Percentiles rank a stretch among this genome's conserved stretches.
phyloP scores from a whole-genome alignment of 257 asterid species.

The Phtheirospermum japonicum region DNA sequence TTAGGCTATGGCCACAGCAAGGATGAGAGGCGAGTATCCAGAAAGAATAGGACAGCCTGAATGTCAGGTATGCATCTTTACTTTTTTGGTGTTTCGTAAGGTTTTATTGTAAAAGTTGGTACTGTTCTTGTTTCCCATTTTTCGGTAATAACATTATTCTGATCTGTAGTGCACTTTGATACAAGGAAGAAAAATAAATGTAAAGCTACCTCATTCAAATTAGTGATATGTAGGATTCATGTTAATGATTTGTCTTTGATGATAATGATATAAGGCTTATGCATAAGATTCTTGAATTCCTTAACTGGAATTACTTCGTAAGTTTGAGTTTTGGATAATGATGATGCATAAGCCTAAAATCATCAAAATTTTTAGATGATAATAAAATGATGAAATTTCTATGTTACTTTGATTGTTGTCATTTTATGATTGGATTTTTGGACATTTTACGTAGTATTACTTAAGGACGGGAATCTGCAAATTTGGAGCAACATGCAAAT shows the following conservation, averaged over 20 bases:
- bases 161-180: background rate
- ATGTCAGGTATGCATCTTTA: constrained; percentile 51
- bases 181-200: constrained; percentile 7
- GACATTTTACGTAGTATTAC: constrained; percentile 45
- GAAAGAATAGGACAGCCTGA: constrained; percentile 79
- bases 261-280: background rate
- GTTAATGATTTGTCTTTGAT: background rate
- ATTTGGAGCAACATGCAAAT: constrained; percentile 73
- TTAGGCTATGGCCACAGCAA: constrained; percentile 69
- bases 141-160: background rate
- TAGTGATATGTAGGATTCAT: constrained; percentile 4
- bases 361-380: background rate
- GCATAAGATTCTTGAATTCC: background rate
- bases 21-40: constrained; percentile 74
- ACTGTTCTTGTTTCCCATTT: background rate
- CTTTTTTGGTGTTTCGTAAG: background rate
- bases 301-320: background rate
- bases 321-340: constrained; percentile 5
- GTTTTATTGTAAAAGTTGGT: background rate
- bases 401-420: constrained; percentile 1
- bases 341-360: background rate
- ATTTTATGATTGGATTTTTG: background rate
- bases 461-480: constrained; percentile 74
- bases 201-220: background rate
- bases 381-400: background rate